Conservation (phyloP, 2,329 filamentous ascomycete genomes). For the Hypoxylon sp. region DNA sequence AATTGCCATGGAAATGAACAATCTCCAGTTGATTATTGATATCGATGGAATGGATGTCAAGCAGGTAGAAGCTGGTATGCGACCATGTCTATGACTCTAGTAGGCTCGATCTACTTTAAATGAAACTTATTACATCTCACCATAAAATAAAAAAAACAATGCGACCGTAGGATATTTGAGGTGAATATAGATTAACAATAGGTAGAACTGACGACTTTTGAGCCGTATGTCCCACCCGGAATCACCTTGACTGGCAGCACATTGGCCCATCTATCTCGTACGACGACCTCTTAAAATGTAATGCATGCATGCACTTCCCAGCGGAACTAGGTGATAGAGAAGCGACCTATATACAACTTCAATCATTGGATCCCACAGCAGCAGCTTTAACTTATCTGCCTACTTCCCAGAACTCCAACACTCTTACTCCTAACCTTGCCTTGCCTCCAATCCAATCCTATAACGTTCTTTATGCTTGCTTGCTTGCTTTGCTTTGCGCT, state of each 20-base stretch:
- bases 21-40: no score
- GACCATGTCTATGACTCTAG: no score
- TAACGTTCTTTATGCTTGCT: slow-evolving; percentile 2
- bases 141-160: no score
- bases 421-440: not conserved
- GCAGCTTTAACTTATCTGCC: no score
- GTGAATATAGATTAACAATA: no score
- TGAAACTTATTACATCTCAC: no score
- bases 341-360: slow-evolving; percentile 24
- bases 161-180: no score
- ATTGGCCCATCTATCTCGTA: slow-evolving; percentile 13
- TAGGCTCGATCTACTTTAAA: no score
- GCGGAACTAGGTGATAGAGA: slow-evolving; percentile 5
- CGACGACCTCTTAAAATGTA: slow-evolving; percentile 7
- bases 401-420: not conserved
- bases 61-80: no score
- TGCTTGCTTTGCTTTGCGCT: not conserved
- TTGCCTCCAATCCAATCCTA: slow-evolving; percentile 2
- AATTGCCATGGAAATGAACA: no score
- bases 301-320: slow-evolving; percentile 6
- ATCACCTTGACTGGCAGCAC: slow-evolving; percentile 3
- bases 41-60: no score
- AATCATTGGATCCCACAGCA: slow-evolving; percentile 5
- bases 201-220: slow-evolving; percentile 1
- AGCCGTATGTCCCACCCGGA: slow-evolving; percentile 5